Conservation (phyloP, 345 rosid genomes). For the Excoecaria cochinchinensis region DNA sequence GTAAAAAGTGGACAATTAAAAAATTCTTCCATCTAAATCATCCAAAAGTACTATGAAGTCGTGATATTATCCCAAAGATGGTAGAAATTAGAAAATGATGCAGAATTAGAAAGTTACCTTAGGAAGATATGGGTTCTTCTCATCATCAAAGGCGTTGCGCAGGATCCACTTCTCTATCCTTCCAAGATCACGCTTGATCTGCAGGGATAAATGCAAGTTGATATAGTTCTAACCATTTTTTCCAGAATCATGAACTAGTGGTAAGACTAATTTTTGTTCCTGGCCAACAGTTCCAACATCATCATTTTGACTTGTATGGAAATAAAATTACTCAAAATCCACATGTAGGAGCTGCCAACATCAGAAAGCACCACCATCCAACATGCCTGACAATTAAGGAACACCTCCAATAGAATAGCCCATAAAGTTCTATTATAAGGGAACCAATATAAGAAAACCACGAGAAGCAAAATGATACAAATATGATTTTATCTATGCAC, state of each 20-base stretch:
- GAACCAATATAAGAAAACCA: not conserved
- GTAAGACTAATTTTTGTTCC: not conserved
- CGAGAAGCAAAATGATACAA: not conserved
- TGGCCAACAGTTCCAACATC: not conserved
- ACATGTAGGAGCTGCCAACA: not conserved
- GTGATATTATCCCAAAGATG: not conserved
- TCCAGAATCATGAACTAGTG: not conserved
- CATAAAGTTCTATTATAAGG: not conserved
- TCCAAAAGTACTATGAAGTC: not conserved
- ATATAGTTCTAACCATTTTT: not conserved
- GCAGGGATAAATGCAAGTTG: constrained; percentile 12
- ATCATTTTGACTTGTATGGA: not conserved
- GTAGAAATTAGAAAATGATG: not conserved
- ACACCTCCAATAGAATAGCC: not conserved
- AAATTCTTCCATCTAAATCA: not conserved
- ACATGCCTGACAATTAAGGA: not conserved
- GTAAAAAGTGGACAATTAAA: constrained; percentile 18
- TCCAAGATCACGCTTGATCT: constrained; percentile 70
- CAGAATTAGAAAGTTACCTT: constrained; percentile 42
- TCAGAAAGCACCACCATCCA: not conserved
- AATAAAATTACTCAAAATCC: not conserved
- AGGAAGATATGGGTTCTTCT: constrained; percentile 66
- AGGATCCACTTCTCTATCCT: constrained; percentile 86
- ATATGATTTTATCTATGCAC: not conserved
- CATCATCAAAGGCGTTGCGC: constrained; percentile 84